These are phyloP conservation scores for Euphorbia celastroides DNA, from an alignment of 441 rosid genomes.

Conservation along the genomic window DNA sequence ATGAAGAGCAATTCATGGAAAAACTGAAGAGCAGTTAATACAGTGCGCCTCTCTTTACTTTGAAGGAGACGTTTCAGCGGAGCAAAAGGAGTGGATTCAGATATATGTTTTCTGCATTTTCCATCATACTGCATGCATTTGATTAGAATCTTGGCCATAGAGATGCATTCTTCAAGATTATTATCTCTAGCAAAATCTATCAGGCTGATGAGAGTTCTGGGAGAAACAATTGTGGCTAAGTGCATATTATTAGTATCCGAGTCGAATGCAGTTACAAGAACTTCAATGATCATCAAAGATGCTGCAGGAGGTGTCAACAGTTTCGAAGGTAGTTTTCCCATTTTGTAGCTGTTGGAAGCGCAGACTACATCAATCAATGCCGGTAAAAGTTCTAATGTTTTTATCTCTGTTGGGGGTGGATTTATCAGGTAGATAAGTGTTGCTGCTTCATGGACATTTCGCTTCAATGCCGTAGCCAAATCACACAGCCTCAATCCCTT, in stretches of 20 bases:
- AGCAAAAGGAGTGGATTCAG: constrained; percentile 49
- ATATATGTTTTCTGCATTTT: constrained; percentile 54
- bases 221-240: constrained; percentile 70
- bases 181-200: constrained; percentile 57
- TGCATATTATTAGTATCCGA: constrained; percentile 60
- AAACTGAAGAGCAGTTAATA: constrained; percentile 55
- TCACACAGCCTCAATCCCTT: constrained; percentile 61
- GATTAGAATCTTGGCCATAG: constrained; percentile 71
- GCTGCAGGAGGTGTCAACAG: constrained; percentile 76
- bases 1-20: constrained; percentile 71
- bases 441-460: constrained; percentile 85
- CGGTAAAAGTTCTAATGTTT: constrained; percentile 76
- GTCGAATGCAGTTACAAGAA: constrained; percentile 81
- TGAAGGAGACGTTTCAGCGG: constrained; percentile 61
- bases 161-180: constrained; percentile 49
- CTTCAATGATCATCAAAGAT: constrained; percentile 84
- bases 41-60: constrained; percentile 49
- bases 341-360: constrained; percentile 34
- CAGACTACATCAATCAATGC: constrained; percentile 69
- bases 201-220: constrained; percentile 56
- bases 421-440: constrained; percentile 68
- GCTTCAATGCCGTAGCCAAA: constrained; percentile 68
- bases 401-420: constrained; percentile 83
- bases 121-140: constrained; percentile 94
- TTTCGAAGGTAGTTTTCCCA: constrained; percentile 31